phyloP scores from a whole-genome alignment of 371 early-diverging fungal species.

The Mortierella sp. region DNA sequence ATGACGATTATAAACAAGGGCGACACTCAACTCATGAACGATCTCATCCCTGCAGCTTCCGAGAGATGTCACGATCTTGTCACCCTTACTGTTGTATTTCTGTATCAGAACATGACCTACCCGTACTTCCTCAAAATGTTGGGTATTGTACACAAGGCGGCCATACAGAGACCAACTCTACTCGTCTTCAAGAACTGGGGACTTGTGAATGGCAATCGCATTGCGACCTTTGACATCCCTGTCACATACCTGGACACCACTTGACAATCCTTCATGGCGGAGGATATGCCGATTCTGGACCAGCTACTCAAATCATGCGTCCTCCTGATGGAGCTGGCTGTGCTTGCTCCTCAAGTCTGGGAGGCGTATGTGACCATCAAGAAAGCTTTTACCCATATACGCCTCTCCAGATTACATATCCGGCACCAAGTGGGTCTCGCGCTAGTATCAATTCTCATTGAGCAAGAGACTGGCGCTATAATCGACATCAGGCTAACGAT shows the following conservation, averaged over 20 bases:
- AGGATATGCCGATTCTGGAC: not conserved
- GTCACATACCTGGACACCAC: not conserved
- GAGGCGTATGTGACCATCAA: not conserved
- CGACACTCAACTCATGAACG: not conserved
- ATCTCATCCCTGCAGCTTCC: not conserved
- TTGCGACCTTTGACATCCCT: not conserved
- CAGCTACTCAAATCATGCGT: not conserved
- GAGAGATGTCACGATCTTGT: not conserved
- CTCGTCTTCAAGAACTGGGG: constrained; percentile 2
- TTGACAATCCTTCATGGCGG: not conserved
- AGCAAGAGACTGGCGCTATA: not conserved
- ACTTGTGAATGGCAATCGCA: not conserved
- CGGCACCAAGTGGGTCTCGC: not conserved
- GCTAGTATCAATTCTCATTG: not conserved
- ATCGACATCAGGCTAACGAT: not conserved
- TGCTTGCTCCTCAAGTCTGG: not conserved
- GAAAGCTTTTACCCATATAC: not conserved
- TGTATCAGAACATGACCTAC: not conserved
- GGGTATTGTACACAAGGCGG: not conserved
- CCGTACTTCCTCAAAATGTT: not conserved
- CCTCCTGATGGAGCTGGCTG: not conserved
- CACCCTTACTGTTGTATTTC: not conserved
- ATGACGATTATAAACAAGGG: not conserved
- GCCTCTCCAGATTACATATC: not conserved
- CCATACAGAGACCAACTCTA: not conserved